Percentiles rank a stretch among this genome's conserved stretches.
phyloP scores from a whole-genome alignment of 306 rosid species.

The Vigna angularis region DNA sequence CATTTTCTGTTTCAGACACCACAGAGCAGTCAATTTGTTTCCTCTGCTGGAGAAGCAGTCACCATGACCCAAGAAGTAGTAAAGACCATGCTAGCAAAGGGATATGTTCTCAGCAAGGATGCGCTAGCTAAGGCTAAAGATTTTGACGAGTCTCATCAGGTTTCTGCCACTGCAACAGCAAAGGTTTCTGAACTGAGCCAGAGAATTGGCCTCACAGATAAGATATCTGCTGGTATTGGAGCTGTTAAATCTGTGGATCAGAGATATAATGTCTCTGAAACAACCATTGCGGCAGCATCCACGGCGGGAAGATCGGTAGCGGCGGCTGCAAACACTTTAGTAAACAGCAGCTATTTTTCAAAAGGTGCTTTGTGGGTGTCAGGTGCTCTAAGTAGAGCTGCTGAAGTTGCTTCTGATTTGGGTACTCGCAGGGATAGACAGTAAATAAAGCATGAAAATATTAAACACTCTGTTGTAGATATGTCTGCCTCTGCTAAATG shows the following conservation, averaged over 20 bases:
- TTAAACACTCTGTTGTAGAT: conserved; percentile 31
- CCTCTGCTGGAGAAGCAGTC: conserved; percentile 80
- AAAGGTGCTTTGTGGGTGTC: conserved; percentile 88
- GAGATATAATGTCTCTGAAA: conserved; percentile 70
- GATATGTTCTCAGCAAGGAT: conserved; percentile 80
- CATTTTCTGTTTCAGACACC: conserved; percentile 50
- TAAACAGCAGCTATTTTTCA: conserved; percentile 80
- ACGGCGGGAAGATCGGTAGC: conserved; percentile 84
- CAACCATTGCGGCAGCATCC: conserved; percentile 70
- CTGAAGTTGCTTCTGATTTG: conserved; percentile 81
- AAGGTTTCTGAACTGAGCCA: conserved; percentile 79
- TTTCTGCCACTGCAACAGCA: conserved; percentile 75
- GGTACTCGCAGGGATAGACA: conserved; percentile 59
- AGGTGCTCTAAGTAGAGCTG: conserved; percentile 61
- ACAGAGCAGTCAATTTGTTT: conserved; percentile 56
- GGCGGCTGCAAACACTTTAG: conserved; percentile 67
- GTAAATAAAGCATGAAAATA: conserved; percentile 40
- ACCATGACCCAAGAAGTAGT: conserved; percentile 83
- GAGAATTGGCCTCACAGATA: conserved; percentile 73
- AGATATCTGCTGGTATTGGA: conserved; percentile 68
- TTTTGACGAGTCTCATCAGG: conserved; percentile 75
- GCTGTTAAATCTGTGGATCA: conserved; percentile 70
- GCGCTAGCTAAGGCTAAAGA: conserved; percentile 77
- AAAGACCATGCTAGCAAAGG: conserved; percentile 82
- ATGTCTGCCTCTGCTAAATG: conserved; percentile 5